phyloP scores from a whole-genome alignment of 208 protist species.

The Phytomonas sp. region DNA sequence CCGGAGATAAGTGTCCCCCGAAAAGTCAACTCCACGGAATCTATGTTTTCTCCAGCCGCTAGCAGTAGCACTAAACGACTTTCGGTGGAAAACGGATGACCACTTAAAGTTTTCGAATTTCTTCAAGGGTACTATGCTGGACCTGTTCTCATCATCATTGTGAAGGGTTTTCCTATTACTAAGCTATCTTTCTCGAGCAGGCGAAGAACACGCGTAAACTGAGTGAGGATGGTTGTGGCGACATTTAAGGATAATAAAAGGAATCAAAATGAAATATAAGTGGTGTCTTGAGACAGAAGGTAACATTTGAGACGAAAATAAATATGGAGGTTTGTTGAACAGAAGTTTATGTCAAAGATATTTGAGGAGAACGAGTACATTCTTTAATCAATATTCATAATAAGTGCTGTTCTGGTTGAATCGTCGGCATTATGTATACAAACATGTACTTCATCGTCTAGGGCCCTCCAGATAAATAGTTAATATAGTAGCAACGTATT shows the following conservation, averaged over 20 bases:
- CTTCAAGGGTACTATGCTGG: not conserved
- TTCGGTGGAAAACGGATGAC: not conserved
- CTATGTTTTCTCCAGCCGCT: conserved; percentile 48
- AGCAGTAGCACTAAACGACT: not conserved
- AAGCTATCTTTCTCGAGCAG: not conserved
- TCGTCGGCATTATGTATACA: not conserved
- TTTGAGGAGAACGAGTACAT: not conserved
- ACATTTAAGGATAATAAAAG: not conserved
- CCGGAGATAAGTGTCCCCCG: conserved; percentile 27
- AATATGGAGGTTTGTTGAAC: not conserved
- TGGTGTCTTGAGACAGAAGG: not conserved
- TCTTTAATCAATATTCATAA: not conserved
- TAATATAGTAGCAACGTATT: not conserved
- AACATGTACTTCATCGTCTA: not conserved
- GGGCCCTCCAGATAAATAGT: not conserved
- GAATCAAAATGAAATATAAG: not conserved
- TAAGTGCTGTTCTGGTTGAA: not conserved
- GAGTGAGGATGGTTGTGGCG: not conserved
- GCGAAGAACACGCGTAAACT: not conserved
- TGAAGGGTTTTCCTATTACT: not conserved
- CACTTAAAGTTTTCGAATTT: not conserved
- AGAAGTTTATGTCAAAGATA: not conserved
- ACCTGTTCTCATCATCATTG: not conserved
- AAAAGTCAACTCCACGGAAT: conserved; percentile 41
- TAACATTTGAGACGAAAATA: not conserved